Evolutionary conservation across 148 eudicot species (phyloP), one percentile per base, ranked within the genome.

Genomic region (Limonium bicolor): DNA sequence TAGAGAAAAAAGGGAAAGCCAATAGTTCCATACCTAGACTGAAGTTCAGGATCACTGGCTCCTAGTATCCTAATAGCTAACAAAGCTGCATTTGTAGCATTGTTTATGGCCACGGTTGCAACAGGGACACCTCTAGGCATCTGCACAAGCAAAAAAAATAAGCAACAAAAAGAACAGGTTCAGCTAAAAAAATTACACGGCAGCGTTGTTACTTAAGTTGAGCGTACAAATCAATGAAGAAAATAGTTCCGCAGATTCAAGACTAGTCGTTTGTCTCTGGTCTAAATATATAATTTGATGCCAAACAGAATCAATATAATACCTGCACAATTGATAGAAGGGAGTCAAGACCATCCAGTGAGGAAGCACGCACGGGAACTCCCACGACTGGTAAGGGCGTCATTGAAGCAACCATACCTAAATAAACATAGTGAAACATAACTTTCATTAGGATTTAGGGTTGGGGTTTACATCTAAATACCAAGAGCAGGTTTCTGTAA

Each of bases 41-140:
- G 77, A 51, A 90, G 59, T 21, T 64, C 74, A 8, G 64, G 43
- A 58, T 90, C 77, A 46, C 69, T 64, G 26, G 71, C 63, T 14
- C 95, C 93, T 48, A 90, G 58, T 60, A 80, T 68, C 44, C 97
- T 74, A 28, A 90, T 75, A 12, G 95, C 97, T 44, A 90, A 66
- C 44, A 80, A 56, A 25, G 73, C 97, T 3, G 97, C 97, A 63
- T 90, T 90, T 47, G 97, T 84, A 26, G 97, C 87, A 54, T 90
- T 90, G 41, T 90, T 78, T 50, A 90, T 90, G 4, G 97, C 83
- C 51, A 88, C 97, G 0, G 97, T 74, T 19, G 95, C 95, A 60
- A 84, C 97, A 28, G 97, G 97, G 40, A 90, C 82, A 40, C 97
- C 97, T 52, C 97, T 77, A 43, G 97, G 97, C 97, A 90, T 90